Conservation (phyloP, 345 rosid genomes). For the Boechera divaricarpa region DNA sequence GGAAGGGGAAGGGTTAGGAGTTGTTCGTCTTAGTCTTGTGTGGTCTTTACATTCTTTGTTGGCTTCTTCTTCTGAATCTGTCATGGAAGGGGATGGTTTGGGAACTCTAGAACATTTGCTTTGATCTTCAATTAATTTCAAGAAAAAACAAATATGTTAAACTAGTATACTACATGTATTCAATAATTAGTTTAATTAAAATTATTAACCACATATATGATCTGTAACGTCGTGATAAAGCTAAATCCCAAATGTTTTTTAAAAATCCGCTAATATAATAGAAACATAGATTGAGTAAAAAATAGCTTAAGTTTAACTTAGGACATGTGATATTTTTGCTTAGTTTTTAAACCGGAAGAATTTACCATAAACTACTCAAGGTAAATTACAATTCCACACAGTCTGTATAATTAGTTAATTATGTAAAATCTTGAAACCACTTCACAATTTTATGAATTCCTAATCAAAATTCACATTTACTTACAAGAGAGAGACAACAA, state of each 20-base stretch:
- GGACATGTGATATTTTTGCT: not conserved
- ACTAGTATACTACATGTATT: not conserved
- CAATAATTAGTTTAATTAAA: too few relatives aligned
- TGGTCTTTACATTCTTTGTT: too few relatives aligned
- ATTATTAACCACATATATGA: not conserved
- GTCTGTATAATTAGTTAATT: not conserved
- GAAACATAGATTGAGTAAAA: too few relatives aligned
- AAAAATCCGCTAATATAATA: too few relatives aligned
- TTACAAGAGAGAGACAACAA: constrained; percentile 8
- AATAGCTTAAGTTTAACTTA: not conserved
- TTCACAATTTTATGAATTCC: too few relatives aligned
- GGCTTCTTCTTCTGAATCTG: too few relatives aligned
- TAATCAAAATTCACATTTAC: not conserved
- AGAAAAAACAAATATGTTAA: not conserved
- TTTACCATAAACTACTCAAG: not conserved
- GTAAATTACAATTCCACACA: not conserved
- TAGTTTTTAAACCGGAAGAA: too few relatives aligned
- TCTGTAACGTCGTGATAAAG: not conserved
- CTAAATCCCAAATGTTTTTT: too few relatives aligned
- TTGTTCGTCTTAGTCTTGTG: too few relatives aligned
- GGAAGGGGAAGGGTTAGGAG: too few relatives aligned
- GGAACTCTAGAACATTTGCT: not conserved
- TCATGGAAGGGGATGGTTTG: too few relatives aligned
- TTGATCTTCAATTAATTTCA: not conserved
- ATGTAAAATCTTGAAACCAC: not conserved